Evolutionary conservation across 352 stramenopile genomes (phyloP), one percentile per base, ranked within the genome.

Genomic region (Pythium insidiosum): DNA sequence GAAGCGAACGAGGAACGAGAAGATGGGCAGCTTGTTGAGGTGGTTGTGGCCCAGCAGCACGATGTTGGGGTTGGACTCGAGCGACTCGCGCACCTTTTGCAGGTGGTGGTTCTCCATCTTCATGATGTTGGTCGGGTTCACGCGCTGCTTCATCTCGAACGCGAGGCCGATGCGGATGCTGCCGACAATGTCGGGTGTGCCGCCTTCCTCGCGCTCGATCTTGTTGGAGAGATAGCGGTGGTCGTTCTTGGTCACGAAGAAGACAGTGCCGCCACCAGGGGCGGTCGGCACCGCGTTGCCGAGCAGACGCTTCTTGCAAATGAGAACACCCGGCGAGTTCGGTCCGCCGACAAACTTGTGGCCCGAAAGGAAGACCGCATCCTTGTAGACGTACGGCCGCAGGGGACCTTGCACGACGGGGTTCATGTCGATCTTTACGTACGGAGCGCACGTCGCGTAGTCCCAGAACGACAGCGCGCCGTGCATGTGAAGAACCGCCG

Each of bases 341-440:
- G 83, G 74, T 5, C 94, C 95, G 23, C 95, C 95, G n/a, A 96
- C 56, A 44, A 98, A 89, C 62, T 98, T 98, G 74, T 98, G 95
- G 6, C 84, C 80, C 19, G 71, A 96, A 29, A 98, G 80, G 65
- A 95, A 96, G 25, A 97, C 71, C 0, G 93, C 95, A 67, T 98
- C 95, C 56, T 96, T 95, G 43, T 81, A 70, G 40, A 56, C 60
- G 26, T 56, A 66, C 38, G 59, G 56, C 0, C 57, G 51, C 38
- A 51, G 38, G 6, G 57, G 38, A 9, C 43, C 67, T 16, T 46
- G 24, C 10, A 69, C 33, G 19, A 67, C 50, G 22, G 88, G 85
- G 79, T 98, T 98, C 88, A 98, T 97, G 63, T 96, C 67, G 9
- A 97, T 88, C 13, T 68, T 53, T 0, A 89, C 48, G 62, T 98